Evolutionary conservation across 148 eudicot species (phyloP).

Genomic region (Camellia sinensis): DNA sequence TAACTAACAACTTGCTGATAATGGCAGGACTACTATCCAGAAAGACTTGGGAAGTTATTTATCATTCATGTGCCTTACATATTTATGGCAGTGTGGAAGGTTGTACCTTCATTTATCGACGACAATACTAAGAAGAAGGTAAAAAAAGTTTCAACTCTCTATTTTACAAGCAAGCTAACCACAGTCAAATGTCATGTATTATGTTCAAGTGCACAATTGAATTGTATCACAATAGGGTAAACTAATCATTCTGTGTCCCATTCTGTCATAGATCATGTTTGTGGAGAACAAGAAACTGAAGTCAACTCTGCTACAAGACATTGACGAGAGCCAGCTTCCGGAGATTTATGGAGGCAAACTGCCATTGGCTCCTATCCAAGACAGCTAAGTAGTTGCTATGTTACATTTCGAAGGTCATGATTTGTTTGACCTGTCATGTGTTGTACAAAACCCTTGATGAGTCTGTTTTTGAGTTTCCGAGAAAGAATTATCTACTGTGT

Average conservation of each 20-base stretch:
- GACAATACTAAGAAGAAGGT: conserved; percentile 78
- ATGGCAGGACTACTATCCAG: conserved; percentile 83
- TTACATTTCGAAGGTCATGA: background rate
- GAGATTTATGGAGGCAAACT: conserved; percentile 81
- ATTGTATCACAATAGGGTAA: background rate
- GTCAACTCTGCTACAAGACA: conserved; percentile 59
- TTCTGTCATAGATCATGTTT: conserved; percentile 56
- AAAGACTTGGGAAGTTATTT: conserved; percentile 72
- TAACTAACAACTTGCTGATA: conserved; percentile 3
- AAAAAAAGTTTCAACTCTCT: background rate
- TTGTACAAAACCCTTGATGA: background rate
- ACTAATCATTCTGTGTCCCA: conserved; percentile 1
- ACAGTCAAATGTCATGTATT: background rate
- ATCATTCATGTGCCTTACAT: conserved; percentile 64
- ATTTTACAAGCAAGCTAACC: background rate
- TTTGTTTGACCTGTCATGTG: background rate
- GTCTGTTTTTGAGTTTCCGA: background rate
- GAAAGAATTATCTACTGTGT: too few species aligned
- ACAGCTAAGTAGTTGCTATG: conserved; percentile 15
- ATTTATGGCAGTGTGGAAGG: conserved; percentile 76
- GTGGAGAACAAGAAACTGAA: conserved; percentile 63
- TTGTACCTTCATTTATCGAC: conserved; percentile 77
- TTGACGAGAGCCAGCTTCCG: conserved; percentile 91
- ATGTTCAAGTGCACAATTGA: background rate
- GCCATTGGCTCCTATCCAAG: conserved; percentile 58